Evolutionary conservation across 352 stramenopile species (phyloP).

Genomic region (Globisporangium canariense): DNA sequence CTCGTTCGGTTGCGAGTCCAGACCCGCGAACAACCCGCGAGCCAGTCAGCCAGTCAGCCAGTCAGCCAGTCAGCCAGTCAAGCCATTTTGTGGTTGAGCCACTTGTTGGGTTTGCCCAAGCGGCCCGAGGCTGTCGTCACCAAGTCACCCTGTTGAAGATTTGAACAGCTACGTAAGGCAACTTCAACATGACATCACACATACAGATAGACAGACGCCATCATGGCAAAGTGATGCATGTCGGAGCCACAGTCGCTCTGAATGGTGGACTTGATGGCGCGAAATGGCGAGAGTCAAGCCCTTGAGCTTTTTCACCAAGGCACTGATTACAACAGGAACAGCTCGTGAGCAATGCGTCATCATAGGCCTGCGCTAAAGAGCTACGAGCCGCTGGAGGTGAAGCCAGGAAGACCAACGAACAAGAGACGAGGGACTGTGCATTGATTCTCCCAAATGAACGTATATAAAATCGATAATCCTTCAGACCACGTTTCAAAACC

Average conservation of each 20-base stretch:
- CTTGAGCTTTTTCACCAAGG: no score
- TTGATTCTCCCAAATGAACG: slow-evolving; percentile 11
- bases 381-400: no score
- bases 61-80: neutral
- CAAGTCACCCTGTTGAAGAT: neutral
- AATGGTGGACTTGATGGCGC: no score
- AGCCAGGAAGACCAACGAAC: no score
- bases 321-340: no score
- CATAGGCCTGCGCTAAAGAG: no score
- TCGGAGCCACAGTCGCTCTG: neutral
- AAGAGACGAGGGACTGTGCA: neutral
- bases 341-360: no score
- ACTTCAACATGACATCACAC: neutral
- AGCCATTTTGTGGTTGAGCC: neutral
- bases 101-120: neutral
- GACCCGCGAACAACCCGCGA: neutral
- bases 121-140: neutral
- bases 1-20: neutral
- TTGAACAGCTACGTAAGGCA: neutral
- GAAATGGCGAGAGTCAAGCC: no score
- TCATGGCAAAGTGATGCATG: neutral
- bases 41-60: neutral
- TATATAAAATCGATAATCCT: slow-evolving; percentile 10
- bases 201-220: neutral
- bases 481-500: slow-evolving; percentile 19